These are phyloP conservation scores for Voacanga thouarsii DNA, from an alignment of 257 asterid species.

Conservation along the genomic window DNA sequence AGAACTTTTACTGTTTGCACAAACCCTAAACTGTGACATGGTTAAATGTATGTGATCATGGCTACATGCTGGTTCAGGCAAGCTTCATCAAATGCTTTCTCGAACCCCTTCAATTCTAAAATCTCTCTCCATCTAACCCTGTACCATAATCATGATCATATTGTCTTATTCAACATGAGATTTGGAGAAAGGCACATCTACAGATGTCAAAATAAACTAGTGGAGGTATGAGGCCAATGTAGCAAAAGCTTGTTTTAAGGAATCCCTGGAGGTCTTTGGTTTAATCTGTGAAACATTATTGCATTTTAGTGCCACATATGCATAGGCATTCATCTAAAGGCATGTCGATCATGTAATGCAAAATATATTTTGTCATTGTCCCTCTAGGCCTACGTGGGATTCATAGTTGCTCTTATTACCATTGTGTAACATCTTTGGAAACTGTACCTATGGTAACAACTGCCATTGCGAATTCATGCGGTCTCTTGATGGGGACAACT, in stretches of 20 bases:
- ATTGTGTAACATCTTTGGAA: no score
- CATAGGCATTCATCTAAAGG: no score
- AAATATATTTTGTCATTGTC: no score
- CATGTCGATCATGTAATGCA: no score
- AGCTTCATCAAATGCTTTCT: background rate
- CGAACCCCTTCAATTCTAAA: background rate
- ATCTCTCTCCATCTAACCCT: background rate
- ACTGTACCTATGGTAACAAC: no score
- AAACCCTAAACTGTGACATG: background rate
- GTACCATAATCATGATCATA: background rate
- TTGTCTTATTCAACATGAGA: background rate
- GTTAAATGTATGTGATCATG: background rate
- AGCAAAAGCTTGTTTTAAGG: background rate
- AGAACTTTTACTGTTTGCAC: background rate
- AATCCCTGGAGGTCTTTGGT: background rate
- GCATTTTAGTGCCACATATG: no score
- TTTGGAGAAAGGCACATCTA: background rate
- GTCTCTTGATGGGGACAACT: background rate
- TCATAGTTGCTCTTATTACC: no score
- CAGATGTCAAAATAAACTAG: background rate
- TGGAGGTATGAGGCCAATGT: background rate
- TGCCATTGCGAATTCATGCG: no score
- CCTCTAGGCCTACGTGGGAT: no score
- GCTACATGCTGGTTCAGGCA: background rate
- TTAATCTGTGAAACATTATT: no score